These are phyloP conservation scores for Agastache rugosa DNA, from an alignment of 257 asterid species.

Conservation along the genomic window DNA sequence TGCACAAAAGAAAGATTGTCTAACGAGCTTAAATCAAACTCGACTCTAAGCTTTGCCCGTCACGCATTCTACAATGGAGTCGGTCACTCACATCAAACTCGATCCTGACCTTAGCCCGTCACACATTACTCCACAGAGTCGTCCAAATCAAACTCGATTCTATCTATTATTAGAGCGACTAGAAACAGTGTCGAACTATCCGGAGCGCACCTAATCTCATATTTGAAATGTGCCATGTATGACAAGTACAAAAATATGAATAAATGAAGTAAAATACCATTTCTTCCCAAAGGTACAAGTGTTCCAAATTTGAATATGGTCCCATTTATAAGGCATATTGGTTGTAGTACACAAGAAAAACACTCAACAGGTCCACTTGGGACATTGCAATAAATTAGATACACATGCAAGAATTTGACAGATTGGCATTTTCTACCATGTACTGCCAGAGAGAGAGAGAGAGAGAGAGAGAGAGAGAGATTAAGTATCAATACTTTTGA, in stretches of 20 bases:
- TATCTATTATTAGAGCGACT: too few relatives aligned
- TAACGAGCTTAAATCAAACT: too few relatives aligned
- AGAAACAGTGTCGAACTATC: too few relatives aligned
- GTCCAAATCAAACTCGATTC: too few relatives aligned
- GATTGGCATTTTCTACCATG: conserved; percentile 30
- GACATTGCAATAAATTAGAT: conserved; percentile 18
- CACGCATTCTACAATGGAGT: too few relatives aligned
- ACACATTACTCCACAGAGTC: too few relatives aligned
- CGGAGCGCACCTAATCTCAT: too few relatives aligned
- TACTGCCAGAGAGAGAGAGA: neutral
- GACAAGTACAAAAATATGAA: neutral
- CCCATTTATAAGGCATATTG: conserved; percentile 28
- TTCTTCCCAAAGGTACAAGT: neutral
- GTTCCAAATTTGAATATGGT: conserved; percentile 27
- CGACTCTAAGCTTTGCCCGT: too few relatives aligned
- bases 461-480: neutral
- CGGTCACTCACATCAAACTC: too few relatives aligned
- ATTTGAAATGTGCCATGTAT: too few relatives aligned
- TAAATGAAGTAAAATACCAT: conserved; percentile 12
- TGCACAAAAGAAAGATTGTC: too few relatives aligned
- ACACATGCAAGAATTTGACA: conserved; percentile 40
- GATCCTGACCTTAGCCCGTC: too few relatives aligned
- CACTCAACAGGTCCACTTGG: conserved; percentile 20
- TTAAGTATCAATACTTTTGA: conserved; percentile 9
- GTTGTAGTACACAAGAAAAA: conserved; percentile 29